Evolutionary conservation across 2,329 filamentous ascomycete genomes (phyloP).

Genomic region (Penicillium sp.): DNA sequence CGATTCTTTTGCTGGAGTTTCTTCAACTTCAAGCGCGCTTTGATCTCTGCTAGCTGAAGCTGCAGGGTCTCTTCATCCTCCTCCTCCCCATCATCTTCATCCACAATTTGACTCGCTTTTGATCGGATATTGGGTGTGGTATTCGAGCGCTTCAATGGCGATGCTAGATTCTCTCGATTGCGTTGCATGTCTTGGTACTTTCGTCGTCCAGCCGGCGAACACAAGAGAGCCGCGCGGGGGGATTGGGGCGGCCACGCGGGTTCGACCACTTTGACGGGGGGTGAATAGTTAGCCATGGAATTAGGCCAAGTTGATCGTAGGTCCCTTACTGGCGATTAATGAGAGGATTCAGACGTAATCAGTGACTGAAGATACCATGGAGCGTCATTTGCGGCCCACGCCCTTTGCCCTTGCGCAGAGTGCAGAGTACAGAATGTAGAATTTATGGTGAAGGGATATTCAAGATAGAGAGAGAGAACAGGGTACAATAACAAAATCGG

Average conservation of each 20-base stretch:
- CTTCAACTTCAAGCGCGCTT: constrained; percentile 79
- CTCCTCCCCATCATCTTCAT: constrained; percentile 49
- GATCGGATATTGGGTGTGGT: constrained; percentile 35
- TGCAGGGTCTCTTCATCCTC: constrained; percentile 84
- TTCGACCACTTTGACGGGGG: constrained; percentile 30
- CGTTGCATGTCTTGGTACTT: constrained; percentile 61
- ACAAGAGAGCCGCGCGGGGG: constrained; percentile 53
- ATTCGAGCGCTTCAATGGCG: constrained; percentile 50
- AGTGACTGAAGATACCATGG: constrained; percentile 7
- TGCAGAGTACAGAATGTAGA: not conserved
- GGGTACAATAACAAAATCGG: constrained; percentile 1
- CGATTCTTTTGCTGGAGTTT: constrained; percentile 58
- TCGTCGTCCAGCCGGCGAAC: constrained; percentile 69
- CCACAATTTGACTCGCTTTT: constrained; percentile 27
- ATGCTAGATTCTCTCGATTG: constrained; percentile 59
- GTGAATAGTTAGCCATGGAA: constrained; percentile 5
- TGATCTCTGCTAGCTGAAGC: constrained; percentile 76
- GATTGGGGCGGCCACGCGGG: constrained; percentile 55
- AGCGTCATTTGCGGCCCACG: constrained; percentile 15
- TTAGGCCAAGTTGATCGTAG: not conserved
- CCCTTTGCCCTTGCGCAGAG: constrained; percentile 7
- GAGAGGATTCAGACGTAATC: constrained; percentile 5
- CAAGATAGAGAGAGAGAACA: not conserved
- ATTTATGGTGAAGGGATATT: not conserved
- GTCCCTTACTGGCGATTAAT: not conserved